Evolutionary conservation across 1,284 basidiomycete species (phyloP).

Genomic region (Malassezia pachydermatis): DNA sequence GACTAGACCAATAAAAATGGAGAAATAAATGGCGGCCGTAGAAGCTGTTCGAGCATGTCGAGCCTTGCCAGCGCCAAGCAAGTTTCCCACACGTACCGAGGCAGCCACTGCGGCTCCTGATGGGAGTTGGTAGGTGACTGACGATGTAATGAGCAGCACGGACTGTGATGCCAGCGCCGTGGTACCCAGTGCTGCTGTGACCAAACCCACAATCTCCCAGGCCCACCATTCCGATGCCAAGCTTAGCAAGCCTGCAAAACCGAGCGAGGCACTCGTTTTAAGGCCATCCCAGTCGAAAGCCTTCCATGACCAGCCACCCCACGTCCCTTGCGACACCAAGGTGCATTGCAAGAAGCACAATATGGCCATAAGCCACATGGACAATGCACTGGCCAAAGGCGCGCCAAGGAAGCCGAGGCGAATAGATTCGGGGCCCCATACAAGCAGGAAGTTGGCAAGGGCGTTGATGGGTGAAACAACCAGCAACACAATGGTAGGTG

Average conservation of each 20-base stretch:
- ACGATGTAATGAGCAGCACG: slow-evolving; percentile 60
- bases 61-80: slow-evolving; percentile 51
- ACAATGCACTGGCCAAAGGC: slow-evolving; percentile 76
- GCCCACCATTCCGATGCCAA: slow-evolving; percentile 79
- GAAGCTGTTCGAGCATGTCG: slow-evolving; percentile 43
- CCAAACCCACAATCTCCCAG: slow-evolving; percentile 61
- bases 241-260: slow-evolving; percentile 54
- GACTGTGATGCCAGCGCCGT: slow-evolving; percentile 57
- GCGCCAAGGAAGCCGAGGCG: slow-evolving; percentile 84
- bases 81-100: slow-evolving; percentile 60
- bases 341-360: slow-evolving; percentile 35
- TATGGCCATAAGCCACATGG: slow-evolving; percentile 68
- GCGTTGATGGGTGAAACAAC: slow-evolving; percentile 78
- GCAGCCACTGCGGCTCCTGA: slow-evolving; percentile 69
- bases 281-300: slow-evolving; percentile 33
- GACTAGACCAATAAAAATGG: slow-evolving; percentile 22
- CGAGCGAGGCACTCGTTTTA: slow-evolving; percentile 26
- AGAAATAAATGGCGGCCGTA: slow-evolving; percentile 32
- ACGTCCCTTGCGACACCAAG: slow-evolving; percentile 62
- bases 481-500: slow-evolving; percentile 75
- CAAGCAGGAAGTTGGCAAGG: slow-evolving; percentile 70
- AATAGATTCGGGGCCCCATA: slow-evolving; percentile 47
- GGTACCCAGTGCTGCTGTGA: slow-evolving; percentile 45
- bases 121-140: slow-evolving; percentile 74
- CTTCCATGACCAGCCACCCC: slow-evolving; percentile 62